A percentile compares a stretch with the other conserved stretches of the same genome.
These are phyloP conservation scores for Vanrija sp. DNA, from an alignment of 1,284 basidiomycete genomes.

Conservation along the genomic window DNA sequence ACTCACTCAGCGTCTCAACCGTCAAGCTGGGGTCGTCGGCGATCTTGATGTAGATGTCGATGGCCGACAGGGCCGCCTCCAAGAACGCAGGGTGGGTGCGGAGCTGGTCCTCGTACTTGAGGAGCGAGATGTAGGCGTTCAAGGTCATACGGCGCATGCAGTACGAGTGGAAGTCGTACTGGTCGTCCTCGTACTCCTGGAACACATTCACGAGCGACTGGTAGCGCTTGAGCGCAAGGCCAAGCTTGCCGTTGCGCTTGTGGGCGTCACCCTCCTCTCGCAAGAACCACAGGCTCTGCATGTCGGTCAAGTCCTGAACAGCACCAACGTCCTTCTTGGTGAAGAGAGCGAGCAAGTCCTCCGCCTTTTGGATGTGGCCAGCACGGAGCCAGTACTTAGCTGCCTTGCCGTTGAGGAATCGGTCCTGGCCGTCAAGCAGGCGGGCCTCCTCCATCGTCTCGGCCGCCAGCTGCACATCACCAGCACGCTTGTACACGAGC, in stretches of 20 bases:
- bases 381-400: constrained; percentile 88
- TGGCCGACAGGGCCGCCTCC: constrained; percentile 66
- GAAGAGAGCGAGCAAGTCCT: constrained; percentile 70
- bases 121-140: constrained; percentile 75
- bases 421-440: constrained; percentile 85
- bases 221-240: constrained; percentile 83
- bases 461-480: constrained; percentile 74
- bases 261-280: constrained; percentile 76
- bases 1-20: constrained; percentile 34
- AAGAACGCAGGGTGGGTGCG: constrained; percentile 72
- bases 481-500: constrained; percentile 79
- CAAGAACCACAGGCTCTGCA: constrained; percentile 91
- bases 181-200: constrained; percentile 87
- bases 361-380: constrained; percentile 71
- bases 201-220: constrained; percentile 70
- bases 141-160: constrained; percentile 86
- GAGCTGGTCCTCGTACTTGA: constrained; percentile 77
- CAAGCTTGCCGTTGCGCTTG: constrained; percentile 62
- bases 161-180: constrained; percentile 98
- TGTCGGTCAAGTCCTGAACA: constrained; percentile 81
- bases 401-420: constrained; percentile 91
- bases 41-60: constrained; percentile 71
- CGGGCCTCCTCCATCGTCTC: constrained; percentile 76
- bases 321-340: constrained; percentile 82
- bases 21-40: constrained; percentile 69